Evolutionary conservation across 352 stramenopile genomes (phyloP).

Genomic region (Globisporangium middletonii): DNA sequence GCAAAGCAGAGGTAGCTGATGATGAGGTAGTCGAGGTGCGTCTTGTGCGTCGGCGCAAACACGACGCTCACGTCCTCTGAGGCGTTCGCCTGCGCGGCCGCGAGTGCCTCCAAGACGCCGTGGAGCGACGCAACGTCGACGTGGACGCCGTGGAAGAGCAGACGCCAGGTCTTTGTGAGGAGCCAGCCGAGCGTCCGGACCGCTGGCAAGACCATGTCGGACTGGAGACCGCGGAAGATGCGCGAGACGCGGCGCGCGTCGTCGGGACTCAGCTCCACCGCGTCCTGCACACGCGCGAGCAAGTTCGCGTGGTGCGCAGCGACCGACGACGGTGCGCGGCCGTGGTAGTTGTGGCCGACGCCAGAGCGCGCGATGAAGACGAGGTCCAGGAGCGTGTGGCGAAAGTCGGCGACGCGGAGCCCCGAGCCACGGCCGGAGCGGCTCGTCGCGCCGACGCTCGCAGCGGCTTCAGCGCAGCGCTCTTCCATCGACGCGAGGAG

Average conservation of each 20-base stretch:
- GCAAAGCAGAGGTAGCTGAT: conserved; percentile 88
- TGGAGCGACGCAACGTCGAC: conserved; percentile 65
- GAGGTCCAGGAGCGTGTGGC: conserved; percentile 55
- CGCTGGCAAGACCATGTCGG: conserved; percentile 68
- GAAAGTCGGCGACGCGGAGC: conserved; percentile 36
- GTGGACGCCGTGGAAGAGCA: conserved; percentile 66
- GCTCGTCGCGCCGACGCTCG: conserved; percentile 22
- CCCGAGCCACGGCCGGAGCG: conserved; percentile 9
- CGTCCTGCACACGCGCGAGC: conserved; percentile 24
- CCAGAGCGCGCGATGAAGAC: conserved; percentile 59
- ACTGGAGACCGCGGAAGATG: conserved; percentile 64
- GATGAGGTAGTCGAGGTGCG: conserved; percentile 88
- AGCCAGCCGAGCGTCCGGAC: conserved; percentile 73
- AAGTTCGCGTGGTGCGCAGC: conserved; percentile 38
- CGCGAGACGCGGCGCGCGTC: conserved; percentile 31
- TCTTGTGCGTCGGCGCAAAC: conserved; percentile 86
- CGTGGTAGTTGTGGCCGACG: conserved; percentile 43
- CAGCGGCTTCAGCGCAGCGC: conserved; percentile 33
- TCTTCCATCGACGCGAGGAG: conserved; percentile 65
- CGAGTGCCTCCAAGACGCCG: conserved; percentile 43
- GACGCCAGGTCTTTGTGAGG: conserved; percentile 73
- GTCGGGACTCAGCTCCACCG: conserved; percentile 12
- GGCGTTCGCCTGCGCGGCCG: conserved; percentile 12
- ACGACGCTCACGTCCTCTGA: conserved; percentile 58
- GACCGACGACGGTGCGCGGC: conserved; percentile 30